Conservation (phyloP, 768 basidiomycete species). For the Phlebiopsis flavidoalba region DNA sequence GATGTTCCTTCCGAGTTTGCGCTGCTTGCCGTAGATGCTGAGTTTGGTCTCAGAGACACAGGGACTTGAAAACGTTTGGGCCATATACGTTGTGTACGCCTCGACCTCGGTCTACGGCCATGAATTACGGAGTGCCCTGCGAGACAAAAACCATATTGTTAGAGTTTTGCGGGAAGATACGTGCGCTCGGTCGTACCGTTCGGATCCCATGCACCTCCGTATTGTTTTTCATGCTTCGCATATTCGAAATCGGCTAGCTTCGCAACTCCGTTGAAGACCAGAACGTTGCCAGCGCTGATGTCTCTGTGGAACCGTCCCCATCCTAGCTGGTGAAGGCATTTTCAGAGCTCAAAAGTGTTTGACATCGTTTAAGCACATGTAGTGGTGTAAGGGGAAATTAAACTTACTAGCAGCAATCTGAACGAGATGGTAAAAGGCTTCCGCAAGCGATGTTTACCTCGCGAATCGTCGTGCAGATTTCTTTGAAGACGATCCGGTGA, state of each 20-base stretch:
- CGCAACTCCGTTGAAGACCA: neutral
- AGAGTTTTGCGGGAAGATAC: neutral
- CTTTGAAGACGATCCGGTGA: neutral
- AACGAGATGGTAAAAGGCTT: neutral
- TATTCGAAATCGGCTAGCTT: constrained; percentile 14
- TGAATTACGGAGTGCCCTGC: constrained; percentile 6
- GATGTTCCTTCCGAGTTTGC: neutral
- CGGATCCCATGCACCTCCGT: neutral
- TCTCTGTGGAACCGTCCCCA: constrained; percentile 19
- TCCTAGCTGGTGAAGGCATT: constrained; percentile 1
- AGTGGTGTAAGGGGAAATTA: neutral
- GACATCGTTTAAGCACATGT: neutral
- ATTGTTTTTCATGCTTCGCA: constrained; percentile 1
- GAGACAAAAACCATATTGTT: neutral
- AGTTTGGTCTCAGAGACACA: too few species aligned
- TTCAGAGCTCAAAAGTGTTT: neutral
- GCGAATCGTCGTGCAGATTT: neutral
- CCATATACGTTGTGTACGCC: neutral
- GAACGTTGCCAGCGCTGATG: constrained; percentile 13
- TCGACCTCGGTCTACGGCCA: constrained; percentile 5
- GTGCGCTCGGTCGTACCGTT: neutral
- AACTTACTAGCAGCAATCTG: neutral
- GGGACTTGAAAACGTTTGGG: too few species aligned
- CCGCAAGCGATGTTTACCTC: neutral
- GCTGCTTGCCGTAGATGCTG: neutral